Conservation (phyloP, 2,329 filamentous ascomycete species). For the Lithohypha guttulata region DNA sequence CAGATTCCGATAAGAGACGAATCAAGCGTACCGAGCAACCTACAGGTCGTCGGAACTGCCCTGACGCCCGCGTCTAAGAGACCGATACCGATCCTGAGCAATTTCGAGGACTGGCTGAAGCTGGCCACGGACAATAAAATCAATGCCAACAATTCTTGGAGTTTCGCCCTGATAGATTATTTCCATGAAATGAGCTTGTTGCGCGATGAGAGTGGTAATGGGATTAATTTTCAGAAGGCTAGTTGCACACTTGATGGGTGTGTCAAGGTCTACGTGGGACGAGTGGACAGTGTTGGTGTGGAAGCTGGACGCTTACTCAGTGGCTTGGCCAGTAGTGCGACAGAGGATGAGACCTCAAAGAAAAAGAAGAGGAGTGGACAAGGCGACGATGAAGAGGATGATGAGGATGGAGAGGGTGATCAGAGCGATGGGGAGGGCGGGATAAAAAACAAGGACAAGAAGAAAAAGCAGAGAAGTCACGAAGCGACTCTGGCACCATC, state of each 20-base stretch:
- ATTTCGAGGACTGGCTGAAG: constrained; percentile 99
- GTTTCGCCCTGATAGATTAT: constrained; percentile 98
- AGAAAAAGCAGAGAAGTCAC: constrained; percentile 67
- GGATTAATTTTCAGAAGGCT: constrained; percentile 97
- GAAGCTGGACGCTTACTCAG: constrained; percentile 93
- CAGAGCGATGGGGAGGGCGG: constrained; percentile 36
- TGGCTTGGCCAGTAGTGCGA: constrained; percentile 67
- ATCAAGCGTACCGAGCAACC: constrained; percentile 40
- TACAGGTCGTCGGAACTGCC: constrained; percentile 59
- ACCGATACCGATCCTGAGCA: constrained; percentile 66
- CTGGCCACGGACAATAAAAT: constrained; percentile 99
- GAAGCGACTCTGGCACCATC: constrained; percentile 88
- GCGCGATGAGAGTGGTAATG: constrained; percentile 68
- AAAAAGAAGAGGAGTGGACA: constrained; percentile 52
- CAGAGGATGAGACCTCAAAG: constrained; percentile 54
- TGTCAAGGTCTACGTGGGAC: constrained; percentile 97
- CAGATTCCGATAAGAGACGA: constrained; percentile 25
- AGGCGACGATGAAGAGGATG: constrained; percentile 53
- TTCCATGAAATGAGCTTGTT: constrained; percentile 98
- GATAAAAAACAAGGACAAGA: constrained; percentile 53
- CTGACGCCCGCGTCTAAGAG: constrained; percentile 58
- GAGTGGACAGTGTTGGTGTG: constrained; percentile 94
- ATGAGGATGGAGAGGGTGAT: constrained; percentile 52
- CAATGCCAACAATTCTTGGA: constrained; percentile 97
- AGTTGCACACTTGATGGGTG: constrained; percentile 96